Conservation (phyloP, 1,284 basidiomycete species). For the Moesziomyces antarcticus region DNA sequence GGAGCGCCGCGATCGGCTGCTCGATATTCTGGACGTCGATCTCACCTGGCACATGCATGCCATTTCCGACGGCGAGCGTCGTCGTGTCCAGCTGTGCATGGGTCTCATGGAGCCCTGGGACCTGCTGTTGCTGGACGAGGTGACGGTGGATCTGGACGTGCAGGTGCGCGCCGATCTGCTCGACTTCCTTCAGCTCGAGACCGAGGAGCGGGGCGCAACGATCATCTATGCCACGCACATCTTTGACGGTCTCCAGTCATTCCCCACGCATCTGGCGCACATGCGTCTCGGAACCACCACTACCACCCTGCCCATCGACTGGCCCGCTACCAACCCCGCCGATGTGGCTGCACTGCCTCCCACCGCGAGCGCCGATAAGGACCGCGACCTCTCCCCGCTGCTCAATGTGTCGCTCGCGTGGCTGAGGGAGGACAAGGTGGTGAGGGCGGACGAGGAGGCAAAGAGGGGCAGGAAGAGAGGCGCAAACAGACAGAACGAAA, state of each 20-base stretch:
- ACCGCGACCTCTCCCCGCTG: conserved; percentile 43
- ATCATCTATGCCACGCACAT: conserved; percentile 78
- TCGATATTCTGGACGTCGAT: conserved; percentile 94
- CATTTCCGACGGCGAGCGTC: conserved; percentile 94
- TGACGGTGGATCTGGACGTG: conserved; percentile 98
- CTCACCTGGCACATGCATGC: conserved; percentile 79
- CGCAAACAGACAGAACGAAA: conserved; percentile 43
- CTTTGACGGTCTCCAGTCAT: conserved; percentile 65
- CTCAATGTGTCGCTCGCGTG: conserved; percentile 60
- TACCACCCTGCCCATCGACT: conserved; percentile 48
- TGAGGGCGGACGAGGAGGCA: conserved; percentile 53
- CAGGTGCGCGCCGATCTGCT: conserved; percentile 91
- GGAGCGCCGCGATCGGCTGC: conserved; percentile 82
- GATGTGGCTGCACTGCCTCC: conserved; percentile 30
- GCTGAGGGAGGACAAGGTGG: conserved; percentile 61
- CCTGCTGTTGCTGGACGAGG: conserved; percentile 92
- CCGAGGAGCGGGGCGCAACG: conserved; percentile 82
- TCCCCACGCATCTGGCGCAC: conserved; percentile 65
- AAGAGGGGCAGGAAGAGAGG: conserved; percentile 52
- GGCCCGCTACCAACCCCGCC: conserved; percentile 53
- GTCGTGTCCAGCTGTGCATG: conserved; percentile 93
- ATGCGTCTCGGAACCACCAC: conserved; percentile 63
- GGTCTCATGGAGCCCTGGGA: conserved; percentile 97
- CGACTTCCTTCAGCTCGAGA: conserved; percentile 85
- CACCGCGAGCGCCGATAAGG: conserved; percentile 15